Evolutionary conservation across 2,329 filamentous ascomycete species (phyloP).

Genomic region (Fusarium sp.): DNA sequence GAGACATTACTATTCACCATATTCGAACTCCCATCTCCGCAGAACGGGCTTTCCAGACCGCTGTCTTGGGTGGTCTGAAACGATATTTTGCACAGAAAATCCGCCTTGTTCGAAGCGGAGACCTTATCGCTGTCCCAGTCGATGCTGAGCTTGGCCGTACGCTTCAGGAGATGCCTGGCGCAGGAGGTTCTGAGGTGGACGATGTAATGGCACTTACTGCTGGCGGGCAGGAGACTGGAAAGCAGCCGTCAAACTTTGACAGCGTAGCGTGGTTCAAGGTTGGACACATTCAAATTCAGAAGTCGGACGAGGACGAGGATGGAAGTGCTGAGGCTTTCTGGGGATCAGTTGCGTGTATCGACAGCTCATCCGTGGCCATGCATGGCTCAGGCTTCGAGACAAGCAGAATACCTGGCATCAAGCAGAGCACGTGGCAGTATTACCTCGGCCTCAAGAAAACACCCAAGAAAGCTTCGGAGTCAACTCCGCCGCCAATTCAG

Average conservation of each 20-base stretch:
- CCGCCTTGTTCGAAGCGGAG: conserved; percentile 85
- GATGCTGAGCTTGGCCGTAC: conserved; percentile 86
- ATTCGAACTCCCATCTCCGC: conserved; percentile 90
- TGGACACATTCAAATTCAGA: conserved; percentile 73
- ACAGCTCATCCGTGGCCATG: conserved; percentile 87
- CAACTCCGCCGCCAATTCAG: conserved; percentile 54
- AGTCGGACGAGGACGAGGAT: conserved; percentile 65
- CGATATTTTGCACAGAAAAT: conserved; percentile 86
- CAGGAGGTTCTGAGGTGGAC: conserved; percentile 75
- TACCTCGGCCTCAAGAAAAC: conserved; percentile 83
- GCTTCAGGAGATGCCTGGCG: conserved; percentile 76
- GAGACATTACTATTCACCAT: conserved; percentile 87
- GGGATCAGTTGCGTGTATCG: conserved; percentile 88
- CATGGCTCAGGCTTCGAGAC: conserved; percentile 91
- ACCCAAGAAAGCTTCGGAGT: conserved; percentile 59
- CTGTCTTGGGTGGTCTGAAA: conserved; percentile 87
- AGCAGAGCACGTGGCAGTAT: conserved; percentile 85
- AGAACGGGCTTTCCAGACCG: conserved; percentile 85
- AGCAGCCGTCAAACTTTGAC: conserved; percentile 55
- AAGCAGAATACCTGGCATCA: conserved; percentile 79
- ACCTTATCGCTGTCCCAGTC: conserved; percentile 88
- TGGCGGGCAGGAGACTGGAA: conserved; percentile 44
- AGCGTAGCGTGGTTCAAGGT: conserved; percentile 94
- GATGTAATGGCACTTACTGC: conserved; percentile 71
- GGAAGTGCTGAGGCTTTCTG: conserved; percentile 76